A percentile compares a stretch with the other conserved stretches of the same genome.
phyloP scores from a whole-genome alignment of 345 rosid species.

The Syzygium oleosum region DNA sequence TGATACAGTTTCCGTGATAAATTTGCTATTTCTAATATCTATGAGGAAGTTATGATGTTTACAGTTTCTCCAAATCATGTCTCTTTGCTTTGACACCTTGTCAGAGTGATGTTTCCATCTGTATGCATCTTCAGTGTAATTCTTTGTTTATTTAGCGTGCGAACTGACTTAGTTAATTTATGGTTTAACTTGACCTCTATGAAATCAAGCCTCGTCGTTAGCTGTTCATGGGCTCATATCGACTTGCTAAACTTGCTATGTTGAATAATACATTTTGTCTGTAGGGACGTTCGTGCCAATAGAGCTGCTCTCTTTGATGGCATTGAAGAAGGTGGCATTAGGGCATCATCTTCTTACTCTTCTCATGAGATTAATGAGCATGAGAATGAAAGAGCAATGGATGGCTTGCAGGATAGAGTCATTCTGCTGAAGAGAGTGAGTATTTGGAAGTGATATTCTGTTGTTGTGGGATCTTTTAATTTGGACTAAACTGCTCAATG shows the following conservation, averaged over 20 bases:
- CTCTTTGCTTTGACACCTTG: not conserved
- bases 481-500: not conserved
- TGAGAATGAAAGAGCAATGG: conserved; percentile 87
- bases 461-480: not conserved
- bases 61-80: not conserved
- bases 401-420: conserved; percentile 92
- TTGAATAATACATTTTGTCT: not conserved
- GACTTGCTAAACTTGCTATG: not conserved
- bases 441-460: not conserved
- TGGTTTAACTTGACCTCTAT: not conserved
- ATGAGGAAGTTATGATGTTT: not conserved
- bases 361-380: conserved; percentile 89
- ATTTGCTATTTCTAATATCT: not conserved
- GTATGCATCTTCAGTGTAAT: not conserved
- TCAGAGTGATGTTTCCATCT: not conserved
- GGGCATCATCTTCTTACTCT: conserved; percentile 74
- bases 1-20: not conserved
- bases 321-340: conserved; percentile 93
- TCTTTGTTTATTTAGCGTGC: not conserved
- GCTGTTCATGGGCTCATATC: not conserved
- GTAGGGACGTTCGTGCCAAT: conserved; percentile 65
- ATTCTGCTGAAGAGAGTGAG: conserved; percentile 80
- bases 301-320: conserved; percentile 83
- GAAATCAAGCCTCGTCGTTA: not conserved
- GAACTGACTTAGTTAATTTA: not conserved